Percentiles rank a stretch among this genome's conserved stretches.
phyloP scores from a whole-genome alignment of 2,329 filamentous ascomycete genomes.

The Pestalotiopsis sp. region DNA sequence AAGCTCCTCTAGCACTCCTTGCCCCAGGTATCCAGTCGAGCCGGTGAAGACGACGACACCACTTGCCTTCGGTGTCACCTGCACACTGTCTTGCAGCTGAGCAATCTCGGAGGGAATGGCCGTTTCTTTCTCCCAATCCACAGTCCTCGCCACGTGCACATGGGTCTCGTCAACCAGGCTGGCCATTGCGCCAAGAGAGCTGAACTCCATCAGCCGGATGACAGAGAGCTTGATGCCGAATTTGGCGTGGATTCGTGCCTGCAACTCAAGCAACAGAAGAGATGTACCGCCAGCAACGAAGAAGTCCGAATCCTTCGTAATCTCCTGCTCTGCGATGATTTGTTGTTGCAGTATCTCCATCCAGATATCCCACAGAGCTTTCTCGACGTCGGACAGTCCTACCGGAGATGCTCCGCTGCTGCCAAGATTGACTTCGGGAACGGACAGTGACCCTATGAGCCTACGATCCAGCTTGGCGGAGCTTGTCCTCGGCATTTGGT shows the following conservation, averaged over 20 bases:
- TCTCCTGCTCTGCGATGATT: not conserved
- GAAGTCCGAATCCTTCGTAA: not conserved
- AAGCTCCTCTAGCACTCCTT: not conserved
- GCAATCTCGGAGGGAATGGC: not conserved
- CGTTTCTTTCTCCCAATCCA: not conserved
- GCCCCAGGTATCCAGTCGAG: not conserved
- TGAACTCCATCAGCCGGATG: not conserved
- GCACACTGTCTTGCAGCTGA: not conserved
- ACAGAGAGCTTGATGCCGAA: not conserved
- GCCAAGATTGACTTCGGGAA: not conserved
- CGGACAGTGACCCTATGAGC: not conserved
- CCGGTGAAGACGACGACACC: not conserved
- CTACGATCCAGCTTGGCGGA: not conserved
- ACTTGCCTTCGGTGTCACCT: not conserved
- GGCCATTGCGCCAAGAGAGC: not conserved
- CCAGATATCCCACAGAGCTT: not conserved
- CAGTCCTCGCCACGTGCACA: not conserved
- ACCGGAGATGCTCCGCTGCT: no score
- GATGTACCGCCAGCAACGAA: conserved; percentile 4
- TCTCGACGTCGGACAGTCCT: not conserved
- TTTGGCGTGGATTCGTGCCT: not conserved
- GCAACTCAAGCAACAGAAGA: not conserved
- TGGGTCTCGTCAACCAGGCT: not conserved
- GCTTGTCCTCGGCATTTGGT: not conserved
- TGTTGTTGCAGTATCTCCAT: not conserved